Conservation (phyloP, 306 rosid genomes). For the Herpetospermum pedunculosum region DNA sequence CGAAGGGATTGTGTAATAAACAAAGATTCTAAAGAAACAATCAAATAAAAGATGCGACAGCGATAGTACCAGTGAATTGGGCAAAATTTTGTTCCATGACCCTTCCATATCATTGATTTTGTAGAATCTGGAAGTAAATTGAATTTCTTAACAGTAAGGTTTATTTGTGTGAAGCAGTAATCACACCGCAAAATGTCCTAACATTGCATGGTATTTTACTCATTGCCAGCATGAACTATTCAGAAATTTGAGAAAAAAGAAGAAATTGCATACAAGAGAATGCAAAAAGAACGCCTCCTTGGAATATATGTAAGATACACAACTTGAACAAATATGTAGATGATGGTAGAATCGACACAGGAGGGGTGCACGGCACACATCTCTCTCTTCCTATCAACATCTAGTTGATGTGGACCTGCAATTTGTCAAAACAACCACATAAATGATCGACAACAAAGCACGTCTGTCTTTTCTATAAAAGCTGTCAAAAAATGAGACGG, state of each 20-base stretch:
- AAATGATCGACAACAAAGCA: neutral
- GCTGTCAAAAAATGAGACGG: too few species aligned
- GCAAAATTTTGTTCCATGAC: too few species aligned
- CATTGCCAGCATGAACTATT: neutral
- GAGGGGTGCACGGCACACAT: neutral
- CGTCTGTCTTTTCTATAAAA: too few species aligned
- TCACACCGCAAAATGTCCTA: neutral
- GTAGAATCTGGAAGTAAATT: neutral
- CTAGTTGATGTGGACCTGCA: neutral
- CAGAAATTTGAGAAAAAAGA: neutral
- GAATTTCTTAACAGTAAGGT: neutral
- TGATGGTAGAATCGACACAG: neutral
- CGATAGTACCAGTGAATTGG: too few species aligned
- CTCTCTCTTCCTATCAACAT: neutral
- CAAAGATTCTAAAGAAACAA: too few species aligned
- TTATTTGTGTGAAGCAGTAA: conserved; percentile 2
- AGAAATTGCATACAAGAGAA: neutral
- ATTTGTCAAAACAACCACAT: neutral
- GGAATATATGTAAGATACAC: neutral
- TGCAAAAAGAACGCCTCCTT: neutral
- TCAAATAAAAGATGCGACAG: too few species aligned
- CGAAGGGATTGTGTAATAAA: too few species aligned
- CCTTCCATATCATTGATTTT: neutral
- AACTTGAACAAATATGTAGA: neutral
- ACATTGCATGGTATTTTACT: neutral